Evolutionary conservation across 2,329 filamentous ascomycete species (phyloP), one percentile per base, ranked within the genome.

Genomic region (Pseudogymnoascus destructans): DNA sequence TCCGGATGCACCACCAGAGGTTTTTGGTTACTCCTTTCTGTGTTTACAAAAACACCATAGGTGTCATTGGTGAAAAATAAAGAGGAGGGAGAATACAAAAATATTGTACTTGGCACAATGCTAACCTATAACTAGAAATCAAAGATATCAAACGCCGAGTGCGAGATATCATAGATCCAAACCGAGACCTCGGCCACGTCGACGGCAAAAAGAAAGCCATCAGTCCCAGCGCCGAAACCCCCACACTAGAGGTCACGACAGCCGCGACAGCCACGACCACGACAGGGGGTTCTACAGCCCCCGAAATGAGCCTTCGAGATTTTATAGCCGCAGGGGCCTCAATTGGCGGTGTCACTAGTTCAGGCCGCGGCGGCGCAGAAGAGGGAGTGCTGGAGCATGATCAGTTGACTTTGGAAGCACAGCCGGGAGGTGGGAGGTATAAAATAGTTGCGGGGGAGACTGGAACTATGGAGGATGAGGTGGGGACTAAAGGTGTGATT

Each of bases 101-200:
- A 46, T 1, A 25, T 25, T 0, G 0, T 17, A 15, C 21, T 25
- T 10, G 40, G 10, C 19, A 8, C 8, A 25, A 27, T 57, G 33
- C 27, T 46, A 38, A 33, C 6, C 19, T 9, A 38, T 38, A n/a
- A 7, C 15, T 42, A 68, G 90, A 96, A 73, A 90, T 88, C 1
- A 95, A 96, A 72, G 85, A 92, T 64, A 78, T 96, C 42, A 96
- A 97, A 74, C 83, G 89, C 60, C 78, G 85, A 13, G 82, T 96
- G 4, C 77, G 92, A 59, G 88, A 96, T 73, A 77, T 88, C 57
- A 84, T 96, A 64, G 85, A 93, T 66, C 92, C 91, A 0, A 76
- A 74, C 0, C 78, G 86, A 61, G 80, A 92, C 67, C 73, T 96
- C 57, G 92, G 92, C 0, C 92, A 97, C 72, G 85, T 89, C 21